Base-by-base conservation (phyloP, 1,284 basidiomycete species). In the Ceratobasidium sp. region DNA sequence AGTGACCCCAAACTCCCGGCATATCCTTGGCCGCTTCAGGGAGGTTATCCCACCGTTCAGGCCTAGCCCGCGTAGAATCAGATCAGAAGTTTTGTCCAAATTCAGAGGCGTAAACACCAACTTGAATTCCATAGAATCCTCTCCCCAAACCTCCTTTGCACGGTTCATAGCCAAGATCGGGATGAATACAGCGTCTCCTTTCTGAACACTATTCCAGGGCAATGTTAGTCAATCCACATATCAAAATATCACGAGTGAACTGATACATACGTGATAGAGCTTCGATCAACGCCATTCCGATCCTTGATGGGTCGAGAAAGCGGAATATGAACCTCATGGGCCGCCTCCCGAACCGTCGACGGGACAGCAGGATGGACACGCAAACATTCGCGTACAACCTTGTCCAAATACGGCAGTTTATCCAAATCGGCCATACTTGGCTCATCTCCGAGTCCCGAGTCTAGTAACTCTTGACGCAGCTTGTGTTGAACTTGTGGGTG, bases 1-100 rank as follows among this genome's bases (percentile, higher is more conserved):
- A 77, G 79, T 91, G 87, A 15, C 87, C 85, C 87, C 86, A 90
- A 0, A 92, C 83, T 0, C 90, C 88, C 0, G 91, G 91, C 17
- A 91, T 85, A 0, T 80, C 81, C 15, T 82, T 81, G 0, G 84
- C 85, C 0, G 82, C 83, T 43, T 87, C 86, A 0, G 89, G 89
- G 1, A 85, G 75, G 7, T 85, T 81, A 57, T 87, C 82, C 90
- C 90, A 91, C 5, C 90, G 85, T 79, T 91, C 90, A 1, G 90
- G 90, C 7, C 74, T 57, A 76, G 32, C 29, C 1, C 29, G 32
- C 29, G 17, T 19, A 86, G 5, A 46, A 19, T 83, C 76, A 87
- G 85, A 0, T 85, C 34, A 85, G 37, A 22, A 29, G 43, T 15
- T 25, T 46, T 46, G 9, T 46, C 13, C 44, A 15, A 19, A 19